These are phyloP conservation scores for Ophiostoma himal-ulmi DNA, from an alignment of 2,329 filamentous ascomycete species.

Conservation along the genomic window DNA sequence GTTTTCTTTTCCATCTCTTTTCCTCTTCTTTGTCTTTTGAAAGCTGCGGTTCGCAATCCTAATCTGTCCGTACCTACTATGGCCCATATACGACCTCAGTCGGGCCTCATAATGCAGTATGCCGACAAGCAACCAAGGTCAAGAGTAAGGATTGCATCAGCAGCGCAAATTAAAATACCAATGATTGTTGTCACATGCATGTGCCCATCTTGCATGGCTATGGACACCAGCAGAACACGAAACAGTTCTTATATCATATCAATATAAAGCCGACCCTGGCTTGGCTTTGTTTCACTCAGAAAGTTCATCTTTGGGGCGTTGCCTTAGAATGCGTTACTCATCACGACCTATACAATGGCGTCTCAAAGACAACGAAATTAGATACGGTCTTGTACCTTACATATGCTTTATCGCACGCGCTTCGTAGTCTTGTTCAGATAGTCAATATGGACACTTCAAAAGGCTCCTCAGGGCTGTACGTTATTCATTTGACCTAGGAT, in stretches of 20 bases:
- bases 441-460: not conserved
- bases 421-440: not conserved
- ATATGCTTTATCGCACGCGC: not conserved
- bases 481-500: not conserved
- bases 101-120: not conserved
- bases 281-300: not conserved
- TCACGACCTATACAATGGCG: not conserved
- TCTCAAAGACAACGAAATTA: not conserved
- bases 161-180: not conserved
- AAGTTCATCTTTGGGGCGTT: not conserved
- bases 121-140: not conserved
- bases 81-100: not conserved
- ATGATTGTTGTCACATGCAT: not conserved
- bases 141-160: not conserved
- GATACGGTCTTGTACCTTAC: not conserved
- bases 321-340: not conserved
- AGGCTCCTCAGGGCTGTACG: not conserved
- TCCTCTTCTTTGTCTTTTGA: not conserved
- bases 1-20: too few species aligned
- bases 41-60: not conserved
- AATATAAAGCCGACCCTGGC: not conserved
- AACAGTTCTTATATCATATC: not conserved
- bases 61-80: not conserved
- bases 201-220: not conserved
- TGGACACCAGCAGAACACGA: not conserved